A percentile compares a stretch with the other conserved stretches of the same genome.
Conservation (phyloP, 2,329 filamentous ascomycete genomes). For the Coniochaeta sp. region DNA sequence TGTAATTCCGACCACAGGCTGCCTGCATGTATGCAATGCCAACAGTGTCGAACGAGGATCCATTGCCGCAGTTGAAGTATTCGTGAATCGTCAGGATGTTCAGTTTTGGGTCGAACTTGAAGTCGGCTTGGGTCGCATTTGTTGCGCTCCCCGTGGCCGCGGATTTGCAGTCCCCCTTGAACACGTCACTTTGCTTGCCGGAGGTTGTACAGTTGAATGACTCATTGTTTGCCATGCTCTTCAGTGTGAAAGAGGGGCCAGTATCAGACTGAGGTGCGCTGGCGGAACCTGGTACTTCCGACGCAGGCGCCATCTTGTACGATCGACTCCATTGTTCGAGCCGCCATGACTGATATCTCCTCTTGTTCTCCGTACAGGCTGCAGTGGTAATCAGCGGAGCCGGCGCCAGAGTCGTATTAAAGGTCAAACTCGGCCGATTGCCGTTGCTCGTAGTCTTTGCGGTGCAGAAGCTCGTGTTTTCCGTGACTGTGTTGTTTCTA, state of each 20-base stretch:
- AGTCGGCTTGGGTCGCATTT: slow-evolving; percentile 12
- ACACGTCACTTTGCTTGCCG: slow-evolving; percentile 11
- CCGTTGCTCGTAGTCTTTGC: slow-evolving; percentile 10
- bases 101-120: slow-evolving; percentile 19
- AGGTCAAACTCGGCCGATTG: slow-evolving; percentile 7
- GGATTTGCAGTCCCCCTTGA: slow-evolving; percentile 18
- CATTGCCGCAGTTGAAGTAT: slow-evolving; percentile 17
- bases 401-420: slow-evolving; percentile 13
- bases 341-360: slow-evolving; percentile 24
- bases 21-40: slow-evolving; percentile 24
- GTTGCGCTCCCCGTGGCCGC: background rate
- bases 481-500: slow-evolving; percentile 6
- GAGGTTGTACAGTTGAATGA: slow-evolving; percentile 18
- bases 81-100: slow-evolving; percentile 21
- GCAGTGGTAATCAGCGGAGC: slow-evolving; percentile 9
- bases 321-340: slow-evolving; percentile 21
- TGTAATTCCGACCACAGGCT: slow-evolving; percentile 18
- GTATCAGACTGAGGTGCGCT: slow-evolving; percentile 14
- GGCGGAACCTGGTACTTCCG: slow-evolving; percentile 1
- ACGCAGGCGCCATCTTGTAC: slow-evolving; percentile 18
- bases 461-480: slow-evolving; percentile 16
- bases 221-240: slow-evolving; percentile 17
- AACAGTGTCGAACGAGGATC: slow-evolving; percentile 15
- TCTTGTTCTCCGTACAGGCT: slow-evolving; percentile 15
- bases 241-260: slow-evolving; percentile 22